Conservation (phyloP, 768 basidiomycete genomes). For the Chalciporus sphaerocephalus region DNA sequence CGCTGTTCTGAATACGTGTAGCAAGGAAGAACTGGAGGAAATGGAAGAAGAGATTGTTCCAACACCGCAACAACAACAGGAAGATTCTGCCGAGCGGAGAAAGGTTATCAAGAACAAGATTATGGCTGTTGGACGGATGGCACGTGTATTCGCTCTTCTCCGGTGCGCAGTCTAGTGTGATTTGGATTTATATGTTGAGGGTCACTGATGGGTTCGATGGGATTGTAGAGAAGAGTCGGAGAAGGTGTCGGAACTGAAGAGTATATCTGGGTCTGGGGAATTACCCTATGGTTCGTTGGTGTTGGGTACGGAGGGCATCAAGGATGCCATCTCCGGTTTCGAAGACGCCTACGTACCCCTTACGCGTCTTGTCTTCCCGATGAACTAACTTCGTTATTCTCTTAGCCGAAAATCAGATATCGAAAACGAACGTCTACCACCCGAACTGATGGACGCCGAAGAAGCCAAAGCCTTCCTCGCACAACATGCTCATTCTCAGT, state of each 20-base stretch:
- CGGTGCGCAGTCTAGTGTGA: conserved; percentile 58
- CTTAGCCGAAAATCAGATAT: conserved; percentile 92
- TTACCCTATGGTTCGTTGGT: conserved; percentile 83
- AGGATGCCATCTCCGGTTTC: conserved; percentile 88
- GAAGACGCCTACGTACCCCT: conserved; percentile 80
- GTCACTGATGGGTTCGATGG: not conserved
- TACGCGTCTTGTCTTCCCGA: not conserved
- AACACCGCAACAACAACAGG: conserved; percentile 29
- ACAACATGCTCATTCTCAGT: conserved; percentile 30
- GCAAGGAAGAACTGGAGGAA: conserved; percentile 94
- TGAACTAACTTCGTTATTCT: not conserved
- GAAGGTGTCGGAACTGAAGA: conserved; percentile 95
- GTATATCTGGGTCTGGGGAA: conserved; percentile 69
- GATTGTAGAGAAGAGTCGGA: conserved; percentile 88
- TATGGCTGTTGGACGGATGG: conserved; percentile 94
- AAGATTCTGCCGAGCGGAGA: conserved; percentile 66
- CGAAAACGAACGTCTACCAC: conserved; percentile 97
- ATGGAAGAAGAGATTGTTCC: conserved; percentile 46
- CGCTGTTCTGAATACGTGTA: conserved; percentile 92
- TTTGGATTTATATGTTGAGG: not conserved
- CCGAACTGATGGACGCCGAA: conserved; percentile 81
- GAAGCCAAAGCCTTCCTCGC: conserved; percentile 63
- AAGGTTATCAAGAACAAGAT: conserved; percentile 98
- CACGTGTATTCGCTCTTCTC: conserved; percentile 90
- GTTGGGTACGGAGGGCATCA: conserved; percentile 90